Evolutionary conservation across 371 early-diverging fungal genomes (phyloP), one percentile per base, ranked within the genome.

Genomic region (Choanephora cucurbitarum): DNA sequence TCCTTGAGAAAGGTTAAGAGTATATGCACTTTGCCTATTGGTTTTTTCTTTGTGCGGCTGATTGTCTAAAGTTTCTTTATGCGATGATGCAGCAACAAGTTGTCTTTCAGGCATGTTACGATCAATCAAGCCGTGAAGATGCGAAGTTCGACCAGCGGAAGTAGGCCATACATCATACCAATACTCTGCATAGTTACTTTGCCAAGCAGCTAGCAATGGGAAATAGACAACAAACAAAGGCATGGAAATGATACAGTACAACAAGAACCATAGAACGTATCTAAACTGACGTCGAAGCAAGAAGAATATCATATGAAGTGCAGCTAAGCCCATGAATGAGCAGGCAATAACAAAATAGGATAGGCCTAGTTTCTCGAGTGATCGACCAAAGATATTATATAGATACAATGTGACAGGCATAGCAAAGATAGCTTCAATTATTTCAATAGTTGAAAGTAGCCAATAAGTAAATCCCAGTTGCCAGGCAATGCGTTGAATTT

Each of bases 121-220:
- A 34, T 77, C 74, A 11, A 77, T 58, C 21, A 71, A 58, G 5
- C 79, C 79, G 42, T 79, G 79, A 2, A 60, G 37, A 2, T 73
- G 73, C 2, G 60, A 58, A 11, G 61, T 37, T 1, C 46, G 37
- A 10, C 22, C 22, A 0, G 54, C 50, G 17, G 55, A 33, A 0
- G 64, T 71, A 5, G 71, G 69, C 77, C 75, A 74, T 7, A 71
- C 62, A 49, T 79, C 75, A 51, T 76, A 79, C 80, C 80, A 76
- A 9, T 55, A 62, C 2, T 67, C 60, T 9, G 69, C 65, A 58
- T 69, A 55, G 34, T 79, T 66, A 15, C 66, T 67, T n/a, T 61
- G 55, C 77, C 76, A 76, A 9, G 67, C 23, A 6, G 77, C 70
- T 14, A 72, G 43, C 8, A 79, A 17, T 4, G 80, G 80, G 24